Conservation (phyloP, 306 rosid genomes). For the Medicago arabica region DNA sequence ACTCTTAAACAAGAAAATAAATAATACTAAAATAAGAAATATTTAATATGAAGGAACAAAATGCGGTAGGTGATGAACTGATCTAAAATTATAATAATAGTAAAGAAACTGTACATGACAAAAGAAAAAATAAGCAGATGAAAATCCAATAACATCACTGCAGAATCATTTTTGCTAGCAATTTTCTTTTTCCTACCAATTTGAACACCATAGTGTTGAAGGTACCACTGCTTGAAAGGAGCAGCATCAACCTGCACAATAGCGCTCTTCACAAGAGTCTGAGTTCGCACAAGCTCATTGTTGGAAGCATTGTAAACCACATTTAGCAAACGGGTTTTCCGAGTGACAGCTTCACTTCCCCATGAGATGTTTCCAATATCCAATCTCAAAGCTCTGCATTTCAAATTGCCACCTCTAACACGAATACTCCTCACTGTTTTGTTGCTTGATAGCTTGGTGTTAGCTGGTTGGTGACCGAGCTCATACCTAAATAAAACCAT, state of each 20-base stretch:
- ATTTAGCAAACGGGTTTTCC: conserved; percentile 59
- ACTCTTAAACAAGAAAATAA: too few species aligned
- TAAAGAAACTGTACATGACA: too few species aligned
- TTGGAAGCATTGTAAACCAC: conserved; percentile 67
- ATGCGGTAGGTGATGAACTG: not conserved
- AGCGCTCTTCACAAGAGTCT: conserved; percentile 62
- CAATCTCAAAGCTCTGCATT: conserved; percentile 67
- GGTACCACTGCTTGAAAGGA: conserved; percentile 70
- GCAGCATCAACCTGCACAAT: conserved; percentile 70
- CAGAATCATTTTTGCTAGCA: conserved; percentile 49
- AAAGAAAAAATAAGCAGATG: too few species aligned
- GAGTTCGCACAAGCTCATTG: conserved; percentile 67
- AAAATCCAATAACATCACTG: conserved; percentile 14
- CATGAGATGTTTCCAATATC: conserved; percentile 63
- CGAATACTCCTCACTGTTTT: conserved; percentile 60
- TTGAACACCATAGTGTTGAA: conserved; percentile 67
- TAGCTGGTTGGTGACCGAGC: conserved; percentile 66
- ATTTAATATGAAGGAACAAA: too few species aligned
- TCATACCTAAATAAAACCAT: conserved; percentile 50
- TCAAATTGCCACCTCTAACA: conserved; percentile 67
- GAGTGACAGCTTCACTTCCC: conserved; percentile 65
- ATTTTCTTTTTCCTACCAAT: conserved; percentile 60
- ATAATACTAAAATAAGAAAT: too few species aligned
- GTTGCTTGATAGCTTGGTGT: conserved; percentile 62
- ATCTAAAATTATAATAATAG: too few species aligned